Conservation (phyloP, 805 yeast genomes). For the Wickerhamiella vanderwaltii region DNA sequence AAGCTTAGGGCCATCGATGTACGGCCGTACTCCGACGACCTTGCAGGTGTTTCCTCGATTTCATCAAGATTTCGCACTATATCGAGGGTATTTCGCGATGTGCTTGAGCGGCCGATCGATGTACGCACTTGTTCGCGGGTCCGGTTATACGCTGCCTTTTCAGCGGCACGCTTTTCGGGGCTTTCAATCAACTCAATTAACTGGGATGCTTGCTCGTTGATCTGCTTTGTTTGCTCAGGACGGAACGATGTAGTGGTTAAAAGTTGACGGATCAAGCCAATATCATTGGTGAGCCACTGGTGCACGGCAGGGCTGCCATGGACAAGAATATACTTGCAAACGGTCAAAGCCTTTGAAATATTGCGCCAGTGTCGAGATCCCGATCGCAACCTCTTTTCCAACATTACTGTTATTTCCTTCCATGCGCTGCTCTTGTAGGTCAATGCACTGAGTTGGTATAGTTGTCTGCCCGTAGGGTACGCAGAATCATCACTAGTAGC, state of each 20-base stretch:
- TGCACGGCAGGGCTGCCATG: slow-evolving; percentile 19
- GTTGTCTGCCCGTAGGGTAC: slow-evolving; percentile 20
- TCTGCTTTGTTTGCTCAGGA: slow-evolving; percentile 22
- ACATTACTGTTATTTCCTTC: slow-evolving; percentile 16
- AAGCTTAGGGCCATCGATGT: slow-evolving; percentile 4
- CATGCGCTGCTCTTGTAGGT: slow-evolving; percentile 15
- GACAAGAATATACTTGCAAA: slow-evolving; percentile 20
- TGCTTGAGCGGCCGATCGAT: slow-evolving; percentile 21
- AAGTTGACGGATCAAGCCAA: slow-evolving; percentile 13
- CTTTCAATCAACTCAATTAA: slow-evolving; percentile 22
- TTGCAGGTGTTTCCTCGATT: slow-evolving; percentile 1
- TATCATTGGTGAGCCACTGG: slow-evolving; percentile 17
- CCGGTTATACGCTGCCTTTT: slow-evolving; percentile 21
- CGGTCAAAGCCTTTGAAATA: slow-evolving; percentile 21
- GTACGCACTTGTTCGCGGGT: slow-evolving; percentile 25
- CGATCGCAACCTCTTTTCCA: slow-evolving; percentile 18
- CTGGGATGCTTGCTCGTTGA: slow-evolving; percentile 24
- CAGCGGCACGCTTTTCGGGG: slow-evolving; percentile 22
- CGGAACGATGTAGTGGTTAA: slow-evolving; percentile 14
- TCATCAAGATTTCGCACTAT: slow-evolving; percentile 19
- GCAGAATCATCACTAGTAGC: slow-evolving; percentile 20
- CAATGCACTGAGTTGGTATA: slow-evolving; percentile 18
- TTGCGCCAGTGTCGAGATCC: slow-evolving; percentile 22
- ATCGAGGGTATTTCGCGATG: slow-evolving; percentile 22
- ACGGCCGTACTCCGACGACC: not conserved